phyloP scores from a whole-genome alignment of 2,329 filamentous ascomycete species.

The Aspergillus versicolor region DNA sequence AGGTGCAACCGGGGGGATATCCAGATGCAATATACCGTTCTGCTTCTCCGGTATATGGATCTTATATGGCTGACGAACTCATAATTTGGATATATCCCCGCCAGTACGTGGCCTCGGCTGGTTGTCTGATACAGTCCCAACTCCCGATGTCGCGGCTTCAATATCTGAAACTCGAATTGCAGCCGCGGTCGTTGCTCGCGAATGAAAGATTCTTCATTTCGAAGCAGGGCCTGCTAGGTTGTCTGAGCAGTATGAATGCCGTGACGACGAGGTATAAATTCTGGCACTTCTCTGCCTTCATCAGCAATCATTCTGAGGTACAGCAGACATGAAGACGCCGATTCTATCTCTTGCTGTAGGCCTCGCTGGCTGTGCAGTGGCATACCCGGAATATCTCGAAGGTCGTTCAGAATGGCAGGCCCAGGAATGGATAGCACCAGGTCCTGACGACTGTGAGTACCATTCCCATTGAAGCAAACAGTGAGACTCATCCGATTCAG shows the following conservation, averaged over 20 bases:
- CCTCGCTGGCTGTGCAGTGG: background rate
- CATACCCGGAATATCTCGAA: slow-evolving; percentile 10
- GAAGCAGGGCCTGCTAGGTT: background rate
- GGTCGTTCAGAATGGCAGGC: slow-evolving; percentile 3
- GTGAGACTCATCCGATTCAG: background rate
- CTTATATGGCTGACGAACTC: too few relatives aligned
- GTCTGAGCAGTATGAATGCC: background rate
- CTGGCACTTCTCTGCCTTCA: background rate
- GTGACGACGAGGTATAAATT: background rate
- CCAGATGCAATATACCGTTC: too few relatives aligned
- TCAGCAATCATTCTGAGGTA: background rate
- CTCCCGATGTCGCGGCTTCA: background rate
- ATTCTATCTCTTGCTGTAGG: background rate
- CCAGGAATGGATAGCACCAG: slow-evolving; percentile 11
- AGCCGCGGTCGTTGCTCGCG: background rate
- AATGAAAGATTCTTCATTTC: background rate
- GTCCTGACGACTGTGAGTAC: slow-evolving; percentile 7
- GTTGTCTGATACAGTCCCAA: too few relatives aligned
- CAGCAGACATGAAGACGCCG: slow-evolving; percentile 2
- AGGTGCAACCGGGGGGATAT: too few relatives aligned
- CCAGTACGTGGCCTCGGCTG: too few relatives aligned
- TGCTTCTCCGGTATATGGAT: too few relatives aligned
- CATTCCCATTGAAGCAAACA: background rate
- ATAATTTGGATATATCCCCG: too few relatives aligned
- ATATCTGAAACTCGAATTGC: background rate